A percentile compares a stretch with the other conserved stretches of the same genome.
phyloP scores from a whole-genome alignment of 495 filamentous ascomycete genomes.

The Penicillium salamii region DNA sequence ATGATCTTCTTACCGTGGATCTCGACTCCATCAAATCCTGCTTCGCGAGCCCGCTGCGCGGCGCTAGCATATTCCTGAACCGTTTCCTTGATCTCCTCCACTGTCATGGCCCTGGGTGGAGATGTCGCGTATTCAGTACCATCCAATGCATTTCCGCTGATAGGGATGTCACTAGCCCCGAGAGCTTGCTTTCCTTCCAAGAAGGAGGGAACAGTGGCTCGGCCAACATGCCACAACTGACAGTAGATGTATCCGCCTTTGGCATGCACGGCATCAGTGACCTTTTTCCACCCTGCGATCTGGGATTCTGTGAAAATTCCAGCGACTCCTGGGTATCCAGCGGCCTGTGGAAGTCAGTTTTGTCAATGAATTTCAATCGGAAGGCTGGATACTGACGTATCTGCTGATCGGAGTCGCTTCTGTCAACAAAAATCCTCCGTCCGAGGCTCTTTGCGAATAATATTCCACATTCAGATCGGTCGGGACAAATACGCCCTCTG shows the following conservation, averaged over 20 bases:
- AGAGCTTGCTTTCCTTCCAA: constrained; percentile 21
- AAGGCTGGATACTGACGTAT: constrained; percentile 13
- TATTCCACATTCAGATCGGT: constrained; percentile 44
- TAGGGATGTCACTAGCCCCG: constrained; percentile 22
- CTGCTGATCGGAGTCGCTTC: constrained; percentile 43
- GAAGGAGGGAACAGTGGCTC: constrained; percentile 40
- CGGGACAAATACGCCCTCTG: constrained; percentile 37
- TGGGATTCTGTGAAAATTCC: constrained; percentile 47
- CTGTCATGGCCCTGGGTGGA: constrained; percentile 40
- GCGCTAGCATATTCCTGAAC: constrained; percentile 53
- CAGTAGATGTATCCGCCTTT: constrained; percentile 49
- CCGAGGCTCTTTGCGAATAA: constrained; percentile 47
- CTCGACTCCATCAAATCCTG: constrained; percentile 61
- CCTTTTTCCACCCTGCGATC: constrained; percentile 45
- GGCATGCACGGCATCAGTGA: constrained; percentile 51
- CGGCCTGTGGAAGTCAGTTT: constrained; percentile 16
- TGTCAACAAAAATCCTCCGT: constrained; percentile 47
- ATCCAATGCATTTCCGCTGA: constrained; percentile 25
- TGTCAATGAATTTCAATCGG: not conserved
- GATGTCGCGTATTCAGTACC: constrained; percentile 26
- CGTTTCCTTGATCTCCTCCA: constrained; percentile 40
- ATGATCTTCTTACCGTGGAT: constrained; percentile 39
- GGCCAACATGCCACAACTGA: constrained; percentile 54
- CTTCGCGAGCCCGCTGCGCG: constrained; percentile 56
- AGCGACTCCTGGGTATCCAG: constrained; percentile 43